Evolutionary conservation across 2,329 filamentous ascomycete species (phyloP).

Genomic region (Thelonectria rubi): DNA sequence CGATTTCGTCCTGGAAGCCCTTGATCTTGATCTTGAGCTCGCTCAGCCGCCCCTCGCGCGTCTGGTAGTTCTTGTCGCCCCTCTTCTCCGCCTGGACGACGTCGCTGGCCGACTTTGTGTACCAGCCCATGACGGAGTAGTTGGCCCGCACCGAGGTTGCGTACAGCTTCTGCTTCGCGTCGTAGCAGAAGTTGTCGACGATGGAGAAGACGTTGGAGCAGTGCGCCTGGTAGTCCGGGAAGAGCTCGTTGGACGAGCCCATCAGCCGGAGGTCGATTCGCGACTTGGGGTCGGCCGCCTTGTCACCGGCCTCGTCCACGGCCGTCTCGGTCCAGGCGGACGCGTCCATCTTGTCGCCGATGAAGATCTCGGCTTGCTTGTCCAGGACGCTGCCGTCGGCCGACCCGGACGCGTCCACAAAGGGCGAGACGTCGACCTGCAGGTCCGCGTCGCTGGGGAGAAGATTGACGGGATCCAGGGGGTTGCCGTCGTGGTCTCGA

Average conservation of each 20-base stretch:
- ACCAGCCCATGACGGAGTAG: conserved; percentile 55
- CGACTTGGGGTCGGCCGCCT: no score
- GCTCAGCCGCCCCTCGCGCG: no score
- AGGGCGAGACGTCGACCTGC: conserved; percentile 53
- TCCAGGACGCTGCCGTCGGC: conserved; percentile 36
- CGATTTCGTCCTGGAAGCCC: no score
- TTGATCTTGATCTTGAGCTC: no score
- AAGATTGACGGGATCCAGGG: no score
- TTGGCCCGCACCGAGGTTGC: no score
- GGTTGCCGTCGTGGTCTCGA: no score
- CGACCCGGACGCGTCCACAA: conserved; percentile 40
- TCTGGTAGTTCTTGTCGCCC: no score
- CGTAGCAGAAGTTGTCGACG: conserved; percentile 52
- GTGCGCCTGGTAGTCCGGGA: conserved; percentile 53
- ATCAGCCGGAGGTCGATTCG: conserved; percentile 26
- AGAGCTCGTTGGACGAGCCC: conserved; percentile 47
- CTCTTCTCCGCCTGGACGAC: no score
- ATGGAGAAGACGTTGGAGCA: conserved; percentile 53
- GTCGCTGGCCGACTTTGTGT: no score
- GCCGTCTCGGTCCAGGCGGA: conserved; percentile 22
- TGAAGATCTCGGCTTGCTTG: conserved; percentile 54
- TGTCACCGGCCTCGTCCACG: no score
- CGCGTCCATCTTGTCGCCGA: conserved; percentile 45
- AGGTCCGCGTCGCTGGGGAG: conserved; percentile 49
- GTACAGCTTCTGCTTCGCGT: no score